Evolutionary conservation across 345 rosid genomes (phyloP).

Genomic region (Gossypium sturtianum): DNA sequence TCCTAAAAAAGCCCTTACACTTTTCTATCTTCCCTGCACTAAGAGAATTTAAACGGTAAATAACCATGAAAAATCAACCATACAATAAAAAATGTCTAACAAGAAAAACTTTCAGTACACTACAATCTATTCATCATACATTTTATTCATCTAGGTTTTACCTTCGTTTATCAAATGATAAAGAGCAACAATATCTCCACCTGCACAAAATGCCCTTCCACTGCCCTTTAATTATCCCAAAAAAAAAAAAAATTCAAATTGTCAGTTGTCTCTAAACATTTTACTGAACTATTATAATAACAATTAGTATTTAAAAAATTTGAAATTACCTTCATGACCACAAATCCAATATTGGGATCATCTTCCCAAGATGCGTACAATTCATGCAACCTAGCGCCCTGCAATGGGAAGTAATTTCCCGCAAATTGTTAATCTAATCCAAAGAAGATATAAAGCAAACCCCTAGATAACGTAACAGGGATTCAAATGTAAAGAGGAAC

Average conservation of each 20-base stretch:
- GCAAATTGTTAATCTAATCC: background rate
- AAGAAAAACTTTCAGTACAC: background rate
- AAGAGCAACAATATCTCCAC: conserved; percentile 41
- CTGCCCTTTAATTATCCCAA: conserved; percentile 25
- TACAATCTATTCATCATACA: background rate
- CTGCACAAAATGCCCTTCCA: conserved; percentile 95
- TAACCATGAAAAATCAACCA: background rate
- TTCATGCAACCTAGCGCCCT: conserved; percentile 60
- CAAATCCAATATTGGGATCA: conserved; percentile 36
- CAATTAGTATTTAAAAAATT: background rate
- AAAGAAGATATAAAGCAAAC: background rate
- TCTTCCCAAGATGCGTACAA: conserved; percentile 85
- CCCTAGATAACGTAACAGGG: conserved; percentile 5
- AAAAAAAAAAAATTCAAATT: conserved; percentile 1
- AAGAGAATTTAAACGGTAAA: conserved; percentile 1
- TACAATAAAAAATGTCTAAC: background rate
- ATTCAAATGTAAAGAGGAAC: conserved; percentile 9
- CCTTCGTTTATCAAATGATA: conserved; percentile 40
- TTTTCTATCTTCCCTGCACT: conserved; percentile 47
- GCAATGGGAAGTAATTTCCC: background rate
- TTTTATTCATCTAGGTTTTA: conserved; percentile 11
- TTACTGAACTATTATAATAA: background rate
- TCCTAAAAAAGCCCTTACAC: conserved; percentile 43
- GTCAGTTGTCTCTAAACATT: background rate
- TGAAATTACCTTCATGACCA: background rate